Evolutionary conservation across 352 stramenopile genomes (phyloP), one percentile per base, ranked within the genome.

Genomic region (Pelagophyceae sp.): DNA sequence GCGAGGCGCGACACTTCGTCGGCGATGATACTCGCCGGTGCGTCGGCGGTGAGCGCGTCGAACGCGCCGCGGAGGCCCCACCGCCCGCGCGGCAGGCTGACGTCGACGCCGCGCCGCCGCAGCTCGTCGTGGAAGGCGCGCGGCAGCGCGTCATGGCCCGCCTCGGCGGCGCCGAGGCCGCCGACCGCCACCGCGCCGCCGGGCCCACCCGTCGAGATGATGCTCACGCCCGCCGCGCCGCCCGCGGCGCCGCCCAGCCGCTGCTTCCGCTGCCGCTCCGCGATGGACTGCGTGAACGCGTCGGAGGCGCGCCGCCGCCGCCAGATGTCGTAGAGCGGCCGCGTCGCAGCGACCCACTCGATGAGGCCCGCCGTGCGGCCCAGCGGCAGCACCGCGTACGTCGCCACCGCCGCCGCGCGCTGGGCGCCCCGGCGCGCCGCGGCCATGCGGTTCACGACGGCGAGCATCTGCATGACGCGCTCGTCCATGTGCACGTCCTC

Each of bases 401-500:
- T 75, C 60, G 51, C 35, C 38, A 61, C 71, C 23, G 45, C 23
- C 45, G 45, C 45, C 45, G 11, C 11, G 11, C 45, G 45, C 45
- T 23, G 45, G n/a, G 51, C 31, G 31, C 76, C 35, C 31, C 64
- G 69, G 35, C 45, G 60, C 19, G 29, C 25, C 84, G 2, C 72
- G 80, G 51, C 91, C 33, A 93, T 88, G 25, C 83, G 83, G 77
- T 95, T 95, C 29, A 88, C 85, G 38, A 87, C 86, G 37, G 77
- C 78, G 54, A 95, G 79, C 58, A 93, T 90, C 82, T 96, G 91
- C 91, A 96, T 96, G 69, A 96, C 87, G 3, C 91, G 86, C 77
- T 94, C 89, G 77, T 96, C 91, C 32, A 96, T 83, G 29, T 89
- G 89, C 38, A 96, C 80, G 77, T 96, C 91, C 81, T 96, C 91